Evolutionary conservation across 495 filamentous ascomycete genomes (phyloP), one percentile per base, ranked within the genome.

Genomic region (Podospora bellae-mahoneyi): DNA sequence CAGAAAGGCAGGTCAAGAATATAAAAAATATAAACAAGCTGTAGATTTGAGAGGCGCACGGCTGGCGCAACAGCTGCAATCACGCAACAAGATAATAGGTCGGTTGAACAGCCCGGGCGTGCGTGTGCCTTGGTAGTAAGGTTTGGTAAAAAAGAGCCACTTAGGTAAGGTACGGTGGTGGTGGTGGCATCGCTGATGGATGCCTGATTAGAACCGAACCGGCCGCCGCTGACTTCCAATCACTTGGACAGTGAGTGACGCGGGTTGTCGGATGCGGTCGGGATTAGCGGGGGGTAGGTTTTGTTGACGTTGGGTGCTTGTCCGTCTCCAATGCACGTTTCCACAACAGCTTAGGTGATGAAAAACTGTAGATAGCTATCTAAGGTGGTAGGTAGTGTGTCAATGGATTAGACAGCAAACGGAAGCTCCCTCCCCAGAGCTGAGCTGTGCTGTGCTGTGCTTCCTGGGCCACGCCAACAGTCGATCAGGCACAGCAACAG

Each of bases 201-300:
- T 32, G 30, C 30, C 30, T 32, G 23, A 23, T 23, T 23, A 23
- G 23, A 23, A 23, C 23, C 23, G 23, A 23, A 2, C 23, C 23
- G 23, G 23, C 23, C 23, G 23, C 23, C 30, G 30, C 30, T 32
- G 30, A 32, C 30, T 5, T 32, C 30, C 30, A 32, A 32, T 7
- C 18, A 48, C 7, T 16, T 48, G 39, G 39, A 10, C 15, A 10
- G 39, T 10, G 15, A 10, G 39, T 10, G 15, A 48, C 39, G 39
- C 39, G 39, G 39, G 39, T 18, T 3, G 39, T 48, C 39, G 15
- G 39, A 48, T 48, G 39, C 39, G 39, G 39, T 48, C 39, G 23
- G 15, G 57, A 28, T 58, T 65, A 23, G 23, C 1, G 48, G 15
- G 55, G 59, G 27, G 59, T 61, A 34, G 59, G 59, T 61, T 32